Evolutionary conservation across 495 filamentous ascomycete species (phyloP).

Genomic region (Hypoxylon fuscum): DNA sequence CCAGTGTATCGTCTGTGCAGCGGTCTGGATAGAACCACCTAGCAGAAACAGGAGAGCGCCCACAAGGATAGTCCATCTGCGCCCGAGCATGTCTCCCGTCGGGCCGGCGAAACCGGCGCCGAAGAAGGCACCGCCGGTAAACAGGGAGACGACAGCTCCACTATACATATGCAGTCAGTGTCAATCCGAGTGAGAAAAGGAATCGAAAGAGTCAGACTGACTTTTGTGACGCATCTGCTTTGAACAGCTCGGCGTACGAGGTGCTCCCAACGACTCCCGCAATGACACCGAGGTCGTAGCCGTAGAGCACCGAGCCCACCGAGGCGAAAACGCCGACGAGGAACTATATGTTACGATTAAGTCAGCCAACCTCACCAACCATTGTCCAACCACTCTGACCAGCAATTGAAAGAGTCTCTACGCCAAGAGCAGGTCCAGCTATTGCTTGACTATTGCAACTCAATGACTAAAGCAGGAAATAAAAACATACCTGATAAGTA

Average conservation of each 20-base stretch:
- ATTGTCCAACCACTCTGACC: not conserved
- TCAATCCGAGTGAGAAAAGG: not conserved
- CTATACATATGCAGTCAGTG: slow-evolving; percentile 42
- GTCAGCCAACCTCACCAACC: not conserved
- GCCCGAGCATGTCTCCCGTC: slow-evolving; percentile 53
- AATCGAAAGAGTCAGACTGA: slow-evolving; percentile 42
- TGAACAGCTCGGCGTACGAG: slow-evolving; percentile 61
- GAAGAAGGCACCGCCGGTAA: slow-evolving; percentile 70
- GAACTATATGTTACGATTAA: slow-evolving; percentile 49
- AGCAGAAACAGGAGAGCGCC: slow-evolving; percentile 52
- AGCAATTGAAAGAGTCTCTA: not conserved
- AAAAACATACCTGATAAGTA: slow-evolving; percentile 42
- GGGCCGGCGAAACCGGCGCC: slow-evolving; percentile 62
- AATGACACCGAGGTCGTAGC: slow-evolving; percentile 66
- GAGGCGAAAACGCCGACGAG: slow-evolving; percentile 71
- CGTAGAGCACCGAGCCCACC: slow-evolving; percentile 67
- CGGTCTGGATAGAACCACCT: slow-evolving; percentile 53
- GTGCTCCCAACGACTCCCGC: slow-evolving; percentile 65
- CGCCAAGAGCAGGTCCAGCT: not conserved
- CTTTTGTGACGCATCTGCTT: slow-evolving; percentile 63
- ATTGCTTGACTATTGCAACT: not conserved
- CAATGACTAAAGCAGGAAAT: not conserved
- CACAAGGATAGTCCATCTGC: slow-evolving; percentile 54
- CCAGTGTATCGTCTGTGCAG: slow-evolving; percentile 44
- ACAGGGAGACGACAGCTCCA: slow-evolving; percentile 73